A percentile compares a stretch with the other conserved stretches of the same genome.
phyloP scores from a whole-genome alignment of 2,329 filamentous ascomycete genomes.

The Alternaria sp. region DNA sequence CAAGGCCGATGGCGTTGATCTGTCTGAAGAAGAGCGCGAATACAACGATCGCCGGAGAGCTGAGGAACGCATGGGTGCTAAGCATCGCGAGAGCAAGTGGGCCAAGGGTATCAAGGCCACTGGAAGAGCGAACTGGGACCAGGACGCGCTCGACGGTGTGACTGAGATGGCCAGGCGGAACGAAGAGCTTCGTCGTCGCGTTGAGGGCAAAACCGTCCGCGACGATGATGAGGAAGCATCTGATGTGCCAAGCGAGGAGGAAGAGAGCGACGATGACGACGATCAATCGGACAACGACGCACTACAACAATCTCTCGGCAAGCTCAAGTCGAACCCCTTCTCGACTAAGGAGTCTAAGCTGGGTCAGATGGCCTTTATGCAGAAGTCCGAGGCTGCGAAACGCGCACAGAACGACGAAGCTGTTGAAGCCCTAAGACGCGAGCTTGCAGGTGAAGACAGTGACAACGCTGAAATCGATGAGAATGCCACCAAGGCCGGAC shows the following conservation, averaged over 20 bases:
- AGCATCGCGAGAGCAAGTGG: conserved; percentile 90
- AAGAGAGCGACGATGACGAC: conserved; percentile 63
- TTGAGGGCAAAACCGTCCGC: conserved; percentile 71
- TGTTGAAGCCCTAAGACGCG: conserved; percentile 63
- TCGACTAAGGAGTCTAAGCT: conserved; percentile 70
- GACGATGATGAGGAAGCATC: conserved; percentile 58
- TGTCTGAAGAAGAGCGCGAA: conserved; percentile 70
- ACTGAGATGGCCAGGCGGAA: conserved; percentile 82
- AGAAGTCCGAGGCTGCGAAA: conserved; percentile 78
- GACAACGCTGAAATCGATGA: conserved; percentile 55
- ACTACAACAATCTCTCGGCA: conserved; percentile 44
- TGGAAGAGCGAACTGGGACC: conserved; percentile 85
- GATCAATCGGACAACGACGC: conserved; percentile 60
- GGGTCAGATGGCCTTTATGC: conserved; percentile 92
- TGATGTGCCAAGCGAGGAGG: conserved; percentile 56
- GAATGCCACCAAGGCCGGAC: conserved; percentile 68
- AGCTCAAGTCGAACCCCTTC: conserved; percentile 53
- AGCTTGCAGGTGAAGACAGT: conserved; percentile 70
- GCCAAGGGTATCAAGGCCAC: conserved; percentile 82
- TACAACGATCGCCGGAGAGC: conserved; percentile 76
- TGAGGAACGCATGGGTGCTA: conserved; percentile 81
- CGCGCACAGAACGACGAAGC: conserved; percentile 83
- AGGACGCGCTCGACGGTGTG: conserved; percentile 78
- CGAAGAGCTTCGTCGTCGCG: conserved; percentile 79
- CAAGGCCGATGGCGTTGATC: conserved; percentile 64